These are phyloP conservation scores for Raddia guianensis DNA, from an alignment of 176 grass and related monocot species.

Conservation along the genomic window DNA sequence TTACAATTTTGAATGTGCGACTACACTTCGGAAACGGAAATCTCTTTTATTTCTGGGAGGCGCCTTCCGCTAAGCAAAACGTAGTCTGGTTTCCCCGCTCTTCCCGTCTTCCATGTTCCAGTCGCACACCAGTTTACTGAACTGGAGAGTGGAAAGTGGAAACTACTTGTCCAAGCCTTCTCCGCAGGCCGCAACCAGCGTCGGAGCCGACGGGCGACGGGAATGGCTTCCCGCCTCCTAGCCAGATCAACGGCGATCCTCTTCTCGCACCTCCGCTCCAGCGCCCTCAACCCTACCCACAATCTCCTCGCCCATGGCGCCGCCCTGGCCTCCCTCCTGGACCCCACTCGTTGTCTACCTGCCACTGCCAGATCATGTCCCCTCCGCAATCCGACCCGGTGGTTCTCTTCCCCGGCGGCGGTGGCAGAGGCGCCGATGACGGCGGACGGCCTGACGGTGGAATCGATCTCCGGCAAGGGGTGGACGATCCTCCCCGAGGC, in stretches of 20 bases:
- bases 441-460: conserved; percentile 71
- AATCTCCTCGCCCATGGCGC: conserved; percentile 27
- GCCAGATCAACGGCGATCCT: conserved; percentile 45
- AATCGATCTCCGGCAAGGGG: conserved; percentile 69
- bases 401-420: conserved; percentile 57
- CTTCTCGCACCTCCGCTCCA: conserved; percentile 39
- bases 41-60: no score
- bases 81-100: no score
- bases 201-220: conserved; percentile 26
- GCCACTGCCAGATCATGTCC: background rate
- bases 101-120: no score
- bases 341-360: conserved; percentile 13
- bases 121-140: no score
- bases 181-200: background rate
- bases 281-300: conserved; percentile 24
- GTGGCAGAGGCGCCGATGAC: conserved; percentile 58
- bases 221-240: conserved; percentile 53
- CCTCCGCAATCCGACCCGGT: conserved; percentile 26
- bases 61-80: no score
- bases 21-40: no score
- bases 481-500: conserved; percentile 83
- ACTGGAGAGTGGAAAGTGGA: no score
- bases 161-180: no score
- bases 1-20: no score
- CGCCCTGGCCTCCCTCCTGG: conserved; percentile 12